Percentiles rank a stretch among this genome's conserved stretches.
phyloP scores from a whole-genome alignment of 169 alveolate genomes.

The Plasmodium knowlesi region DNA sequence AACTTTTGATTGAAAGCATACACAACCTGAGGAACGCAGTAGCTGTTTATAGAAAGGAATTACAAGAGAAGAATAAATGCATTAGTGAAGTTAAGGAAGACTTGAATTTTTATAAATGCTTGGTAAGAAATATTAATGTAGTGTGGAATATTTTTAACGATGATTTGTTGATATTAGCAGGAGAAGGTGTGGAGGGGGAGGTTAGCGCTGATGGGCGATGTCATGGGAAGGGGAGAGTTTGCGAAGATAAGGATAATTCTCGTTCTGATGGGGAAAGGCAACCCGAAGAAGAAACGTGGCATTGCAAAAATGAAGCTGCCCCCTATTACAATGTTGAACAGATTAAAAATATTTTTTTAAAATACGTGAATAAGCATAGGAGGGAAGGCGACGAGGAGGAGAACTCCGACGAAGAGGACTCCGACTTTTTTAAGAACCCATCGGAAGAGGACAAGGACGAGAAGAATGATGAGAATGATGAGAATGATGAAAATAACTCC shows the following conservation, averaged over 20 bases:
- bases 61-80: slow-evolving; percentile 50
- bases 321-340: slow-evolving; percentile 52
- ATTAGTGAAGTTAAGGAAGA: slow-evolving; percentile 9
- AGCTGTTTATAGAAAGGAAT: slow-evolving; percentile 48
- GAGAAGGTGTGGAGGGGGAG: neutral
- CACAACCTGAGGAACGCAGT: slow-evolving; percentile 33
- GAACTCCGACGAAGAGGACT: neutral
- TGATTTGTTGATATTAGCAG: slow-evolving; percentile 23
- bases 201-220: neutral
- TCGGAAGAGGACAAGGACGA: neutral
- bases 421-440: neutral
- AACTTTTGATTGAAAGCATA: slow-evolving; percentile 35
- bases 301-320: neutral
- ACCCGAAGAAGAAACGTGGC: neutral
- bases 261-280: neutral
- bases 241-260: too few relatives aligned
- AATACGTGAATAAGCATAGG: slow-evolving; percentile 15
- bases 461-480: neutral
- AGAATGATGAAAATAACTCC: neutral
- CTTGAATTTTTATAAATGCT: slow-evolving; percentile 23
- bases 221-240: too few relatives aligned
- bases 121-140: slow-evolving; percentile 23
- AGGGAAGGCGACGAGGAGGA: slow-evolving; percentile 10
- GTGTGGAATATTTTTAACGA: slow-evolving; percentile 56
- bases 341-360: slow-evolving; percentile 16